Evolutionary conservation across 345 rosid species (phyloP), one percentile per base, ranked within the genome.

Genomic region (Hypericum perforatum): DNA sequence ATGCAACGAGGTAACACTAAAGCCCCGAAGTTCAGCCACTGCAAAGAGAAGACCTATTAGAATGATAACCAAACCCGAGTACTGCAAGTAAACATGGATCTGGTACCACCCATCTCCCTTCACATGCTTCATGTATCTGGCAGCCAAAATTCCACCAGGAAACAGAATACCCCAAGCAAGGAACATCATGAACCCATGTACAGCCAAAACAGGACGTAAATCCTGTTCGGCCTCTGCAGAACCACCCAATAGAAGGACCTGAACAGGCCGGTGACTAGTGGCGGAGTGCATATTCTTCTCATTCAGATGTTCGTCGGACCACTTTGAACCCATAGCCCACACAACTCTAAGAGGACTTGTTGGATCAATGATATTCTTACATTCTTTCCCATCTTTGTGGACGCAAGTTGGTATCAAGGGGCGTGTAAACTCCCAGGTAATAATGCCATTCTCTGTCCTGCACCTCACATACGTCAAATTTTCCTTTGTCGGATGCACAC

Each of bases 151-250:
- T 37, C 98, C 96, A 2, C 94, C 86, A 11, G 98, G 96, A 56
- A 92, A 83, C 69, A 92, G 64, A 75, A 92, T 85, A 41, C 96
- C 98, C 96, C 96, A 92, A 52, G 96, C 94, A 10, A 92, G 98
- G 73, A 92, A 92, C 98, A 92, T 88, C 98, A 92, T 88, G 75
- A 88, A 92, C 42, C 98, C 96, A n/a, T 92, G 98, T 42, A 88
- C 96, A 0, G 96, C 94, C 49, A 85, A 70, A 9, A 92, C 96
- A 0, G 96, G 96, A 38, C 80, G 75, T 59, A 92, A 69, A 80
- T 83, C 98, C 70, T 92, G 94, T 66, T 88, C 95, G 0, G 95
- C 95, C 63, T 92, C 96, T 15, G 94, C 85, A 43, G 95, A 87
- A 44, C 96, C 98, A 38, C 81, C 79, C 56, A 85, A 52, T 40